Conservation (phyloP, 495 filamentous ascomycete species). For the Penicillium bovifimosum region DNA sequence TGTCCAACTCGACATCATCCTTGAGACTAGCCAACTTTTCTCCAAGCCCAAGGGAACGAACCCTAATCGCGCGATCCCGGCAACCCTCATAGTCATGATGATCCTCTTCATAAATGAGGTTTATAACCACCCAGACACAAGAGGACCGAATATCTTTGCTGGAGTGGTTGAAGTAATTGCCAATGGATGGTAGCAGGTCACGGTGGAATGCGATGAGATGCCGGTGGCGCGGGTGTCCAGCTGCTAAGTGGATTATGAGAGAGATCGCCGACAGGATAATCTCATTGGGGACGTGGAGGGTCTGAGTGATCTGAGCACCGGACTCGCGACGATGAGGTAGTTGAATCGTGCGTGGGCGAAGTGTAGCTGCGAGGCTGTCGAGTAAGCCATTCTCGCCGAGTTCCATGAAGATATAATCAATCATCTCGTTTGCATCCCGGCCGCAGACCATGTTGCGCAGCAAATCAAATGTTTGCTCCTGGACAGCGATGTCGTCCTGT, state of each 20-base stretch:
- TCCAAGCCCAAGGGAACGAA: slow-evolving; percentile 67
- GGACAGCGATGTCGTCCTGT: slow-evolving; percentile 75
- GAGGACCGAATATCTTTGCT: slow-evolving; percentile 65
- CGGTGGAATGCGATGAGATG: slow-evolving; percentile 65
- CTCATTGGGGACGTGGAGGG: slow-evolving; percentile 54
- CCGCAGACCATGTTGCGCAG: slow-evolving; percentile 85
- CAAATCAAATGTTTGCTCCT: slow-evolving; percentile 84
- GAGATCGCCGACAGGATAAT: slow-evolving; percentile 69
- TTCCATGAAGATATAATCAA: slow-evolving; percentile 71
- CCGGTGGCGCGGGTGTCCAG: slow-evolving; percentile 68
- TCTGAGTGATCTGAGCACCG: slow-evolving; percentile 20
- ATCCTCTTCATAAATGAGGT: slow-evolving; percentile 77
- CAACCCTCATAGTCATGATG: slow-evolving; percentile 55
- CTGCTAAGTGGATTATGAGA: slow-evolving; percentile 80
- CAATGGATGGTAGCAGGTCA: slow-evolving; percentile 46
- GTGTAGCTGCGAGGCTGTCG: slow-evolving; percentile 66
- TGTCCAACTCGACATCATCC: slow-evolving; percentile 74
- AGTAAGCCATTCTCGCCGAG: slow-evolving; percentile 74
- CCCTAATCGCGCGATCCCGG: slow-evolving; percentile 56
- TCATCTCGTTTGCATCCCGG: slow-evolving; percentile 63
- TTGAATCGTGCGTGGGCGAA: slow-evolving; percentile 50
- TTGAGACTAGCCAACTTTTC: slow-evolving; percentile 58
- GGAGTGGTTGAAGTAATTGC: slow-evolving; percentile 59
- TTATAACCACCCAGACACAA: slow-evolving; percentile 75
- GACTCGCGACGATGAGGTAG: slow-evolving; percentile 35